A percentile compares a stretch with the other conserved stretches of the same genome.
Evolutionary conservation across 352 stramenopile species (phyloP).

Genomic region (Phytophthora constricta): DNA sequence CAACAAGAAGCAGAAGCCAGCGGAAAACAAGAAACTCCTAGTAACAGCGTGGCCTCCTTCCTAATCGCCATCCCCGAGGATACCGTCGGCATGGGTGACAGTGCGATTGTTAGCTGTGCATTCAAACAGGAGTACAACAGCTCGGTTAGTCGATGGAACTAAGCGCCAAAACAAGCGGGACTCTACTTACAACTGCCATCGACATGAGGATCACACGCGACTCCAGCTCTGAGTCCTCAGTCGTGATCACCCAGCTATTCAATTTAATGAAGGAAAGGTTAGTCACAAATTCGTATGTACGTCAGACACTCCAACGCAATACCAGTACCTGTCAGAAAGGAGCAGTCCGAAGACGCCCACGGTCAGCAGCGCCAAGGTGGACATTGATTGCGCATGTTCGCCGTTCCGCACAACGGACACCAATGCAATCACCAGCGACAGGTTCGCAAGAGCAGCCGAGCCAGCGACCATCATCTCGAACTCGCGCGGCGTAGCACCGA

Average conservation of each 20-base stretch:
- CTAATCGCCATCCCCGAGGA: constrained; percentile 56
- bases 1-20: constrained; percentile 41
- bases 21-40: constrained; percentile 40
- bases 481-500: constrained; percentile 50
- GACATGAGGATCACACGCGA: constrained; percentile 83
- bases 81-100: constrained; percentile 67
- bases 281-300: no score
- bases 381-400: constrained; percentile 61
- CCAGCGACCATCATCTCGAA: constrained; percentile 53
- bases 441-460: constrained; percentile 56
- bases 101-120: constrained; percentile 61
- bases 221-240: constrained; percentile 55
- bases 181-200: constrained; percentile 59
- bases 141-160: constrained; percentile 8
- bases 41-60: constrained; percentile 37
- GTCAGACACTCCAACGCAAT: not conserved
- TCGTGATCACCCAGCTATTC: constrained; percentile 59
- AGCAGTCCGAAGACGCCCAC: constrained; percentile 53
- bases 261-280: constrained; percentile 9
- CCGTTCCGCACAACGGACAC: constrained; percentile 52
- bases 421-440: constrained; percentile 59
- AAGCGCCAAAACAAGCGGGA: not conserved
- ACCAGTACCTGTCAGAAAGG: constrained; percentile 70
- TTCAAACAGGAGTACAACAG: constrained; percentile 5
- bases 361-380: constrained; percentile 55